These are phyloP conservation scores for Phyllostachys edulis DNA, from an alignment of 176 grass and related monocot species.

Conservation along the genomic window DNA sequence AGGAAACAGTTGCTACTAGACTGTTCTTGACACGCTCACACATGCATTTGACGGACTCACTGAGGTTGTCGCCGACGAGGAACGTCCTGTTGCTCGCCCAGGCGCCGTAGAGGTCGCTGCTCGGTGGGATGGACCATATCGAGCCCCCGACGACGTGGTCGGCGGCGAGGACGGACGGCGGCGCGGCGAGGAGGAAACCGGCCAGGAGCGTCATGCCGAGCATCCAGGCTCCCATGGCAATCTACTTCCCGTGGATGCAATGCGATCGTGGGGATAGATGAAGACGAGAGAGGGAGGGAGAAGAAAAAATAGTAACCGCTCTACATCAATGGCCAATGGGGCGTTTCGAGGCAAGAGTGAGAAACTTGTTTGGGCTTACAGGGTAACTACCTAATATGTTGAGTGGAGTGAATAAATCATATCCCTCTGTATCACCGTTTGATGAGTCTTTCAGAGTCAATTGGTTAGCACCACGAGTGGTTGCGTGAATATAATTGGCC, in stretches of 20 bases:
- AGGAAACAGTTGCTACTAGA: not conserved
- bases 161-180: not conserved
- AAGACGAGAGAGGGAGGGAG: not conserved
- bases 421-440: too few relatives aligned
- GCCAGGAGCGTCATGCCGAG: not conserved
- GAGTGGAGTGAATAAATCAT: too few relatives aligned
- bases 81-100: conserved; percentile 50
- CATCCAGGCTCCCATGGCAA: not conserved
- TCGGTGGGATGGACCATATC: conserved; percentile 52
- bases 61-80: conserved; percentile 40
- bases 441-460: too few relatives aligned
- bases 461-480: too few relatives aligned
- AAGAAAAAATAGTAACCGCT: not conserved
- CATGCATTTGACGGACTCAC: not conserved
- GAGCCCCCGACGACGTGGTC: conserved; percentile 52
- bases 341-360: too few relatives aligned
- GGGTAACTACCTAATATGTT: not conserved
- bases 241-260: not conserved
- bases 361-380: not conserved
- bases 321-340: not conserved
- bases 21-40: not conserved
- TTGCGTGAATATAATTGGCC: not conserved
- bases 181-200: not conserved
- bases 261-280: not conserved
- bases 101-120: conserved; percentile 29